Conservation (phyloP, 2,329 filamentous ascomycete genomes). For the Monilinia vaccinii-corymbosi region DNA sequence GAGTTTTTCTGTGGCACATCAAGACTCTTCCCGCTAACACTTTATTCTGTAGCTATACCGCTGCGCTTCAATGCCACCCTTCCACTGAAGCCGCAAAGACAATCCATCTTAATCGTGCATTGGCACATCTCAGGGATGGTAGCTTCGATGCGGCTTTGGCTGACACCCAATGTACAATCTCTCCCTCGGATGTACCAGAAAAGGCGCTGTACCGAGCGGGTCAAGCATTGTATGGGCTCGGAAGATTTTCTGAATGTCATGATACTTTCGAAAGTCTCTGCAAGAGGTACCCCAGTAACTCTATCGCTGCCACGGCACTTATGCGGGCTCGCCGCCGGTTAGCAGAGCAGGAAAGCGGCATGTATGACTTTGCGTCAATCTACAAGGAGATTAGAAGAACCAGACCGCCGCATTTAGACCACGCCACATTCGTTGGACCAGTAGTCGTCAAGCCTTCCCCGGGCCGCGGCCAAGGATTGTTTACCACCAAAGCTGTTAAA, state of each 20-base stretch:
- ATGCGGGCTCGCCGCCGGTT: constrained; percentile 9
- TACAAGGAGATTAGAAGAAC: constrained; percentile 11
- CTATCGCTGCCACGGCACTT: background rate
- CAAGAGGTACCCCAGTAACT: constrained; percentile 8
- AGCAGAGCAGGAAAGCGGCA: constrained; percentile 13
- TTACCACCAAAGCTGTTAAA: constrained; percentile 13
- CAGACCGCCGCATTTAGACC: constrained; percentile 10
- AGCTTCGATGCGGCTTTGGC: constrained; percentile 31
- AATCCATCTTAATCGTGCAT: constrained; percentile 30
- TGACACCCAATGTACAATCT: constrained; percentile 17
- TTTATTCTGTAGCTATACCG: constrained; percentile 19
- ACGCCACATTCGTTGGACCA: constrained; percentile 14
- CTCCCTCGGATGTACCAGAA: background rate
- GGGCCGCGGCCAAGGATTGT: constrained; percentile 9
- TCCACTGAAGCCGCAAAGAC: constrained; percentile 27
- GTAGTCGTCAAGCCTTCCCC: constrained; percentile 8
- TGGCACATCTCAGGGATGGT: constrained; percentile 28
- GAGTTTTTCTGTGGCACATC: background rate
- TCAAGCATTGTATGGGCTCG: constrained; percentile 10
- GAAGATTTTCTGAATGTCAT: constrained; percentile 9
- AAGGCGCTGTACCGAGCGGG: constrained; percentile 9
- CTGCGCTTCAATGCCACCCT: constrained; percentile 17
- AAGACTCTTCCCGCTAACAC: constrained; percentile 17
- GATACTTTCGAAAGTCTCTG: constrained; percentile 9
- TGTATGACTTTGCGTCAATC: constrained; percentile 14